phyloP scores from a whole-genome alignment of 257 asterid genomes.

The Petunia axillaris region DNA sequence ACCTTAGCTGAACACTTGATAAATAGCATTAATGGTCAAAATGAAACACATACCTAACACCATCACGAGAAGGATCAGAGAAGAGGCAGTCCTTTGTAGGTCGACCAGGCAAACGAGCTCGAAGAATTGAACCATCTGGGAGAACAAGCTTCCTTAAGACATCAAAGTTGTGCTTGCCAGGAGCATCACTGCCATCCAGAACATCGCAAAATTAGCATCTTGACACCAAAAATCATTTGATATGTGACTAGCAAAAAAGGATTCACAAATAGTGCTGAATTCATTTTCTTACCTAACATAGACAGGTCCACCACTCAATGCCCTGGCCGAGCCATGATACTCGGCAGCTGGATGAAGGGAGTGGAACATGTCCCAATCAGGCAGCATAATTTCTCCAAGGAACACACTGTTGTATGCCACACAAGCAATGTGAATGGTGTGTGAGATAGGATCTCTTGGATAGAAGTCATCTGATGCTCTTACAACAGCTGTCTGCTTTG shows the following conservation, averaged over 20 bases:
- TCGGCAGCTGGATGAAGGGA: slow-evolving; percentile 89
- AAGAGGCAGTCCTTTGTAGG: slow-evolving; percentile 91
- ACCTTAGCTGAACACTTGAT: not conserved
- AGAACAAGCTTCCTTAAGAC: slow-evolving; percentile 74
- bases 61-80: slow-evolving; percentile 91
- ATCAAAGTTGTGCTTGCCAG: slow-evolving; percentile 89
- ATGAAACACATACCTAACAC: slow-evolving; percentile 62
- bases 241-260: not conserved
- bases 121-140: slow-evolving; percentile 85
- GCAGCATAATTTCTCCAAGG: slow-evolving; percentile 74
- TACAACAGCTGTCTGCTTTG: slow-evolving; percentile 74
- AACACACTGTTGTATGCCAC: slow-evolving; percentile 81
- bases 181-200: slow-evolving; percentile 67
- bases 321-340: slow-evolving; percentile 83
- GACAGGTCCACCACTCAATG: slow-evolving; percentile 84
- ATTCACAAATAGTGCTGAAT: not conserved
- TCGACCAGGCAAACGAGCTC: slow-evolving; percentile 86
- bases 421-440: slow-evolving; percentile 82
- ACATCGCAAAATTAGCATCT: not conserved
- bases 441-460: slow-evolving; percentile 76
- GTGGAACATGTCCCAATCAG: slow-evolving; percentile 97
- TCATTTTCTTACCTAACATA: slow-evolving; percentile 61
- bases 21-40: not conserved
- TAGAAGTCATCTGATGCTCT: slow-evolving; percentile 93
- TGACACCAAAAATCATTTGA: not conserved